Evolutionary conservation across 2,329 filamentous ascomycete genomes (phyloP).

Genomic region (Aspergillus quadricinctus): DNA sequence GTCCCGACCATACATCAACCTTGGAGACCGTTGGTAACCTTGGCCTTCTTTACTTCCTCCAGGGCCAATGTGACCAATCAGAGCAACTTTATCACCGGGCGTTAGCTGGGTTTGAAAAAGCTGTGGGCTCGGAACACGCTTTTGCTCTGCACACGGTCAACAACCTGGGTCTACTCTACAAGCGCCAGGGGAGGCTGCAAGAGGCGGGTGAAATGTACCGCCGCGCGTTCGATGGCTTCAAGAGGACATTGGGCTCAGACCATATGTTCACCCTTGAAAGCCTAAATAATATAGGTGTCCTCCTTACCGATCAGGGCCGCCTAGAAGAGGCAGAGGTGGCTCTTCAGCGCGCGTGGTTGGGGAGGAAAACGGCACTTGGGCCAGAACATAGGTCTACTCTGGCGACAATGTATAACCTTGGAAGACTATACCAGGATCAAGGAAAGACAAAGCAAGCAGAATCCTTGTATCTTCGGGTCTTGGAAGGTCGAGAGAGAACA

Average conservation of each 20-base stretch:
- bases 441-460: too few species aligned
- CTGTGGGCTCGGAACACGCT: too few species aligned
- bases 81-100: too few species aligned
- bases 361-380: background rate
- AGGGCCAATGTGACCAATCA: too few species aligned
- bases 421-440: slow-evolving; percentile 5
- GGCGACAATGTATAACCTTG: slow-evolving; percentile 8
- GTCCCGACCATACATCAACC: too few species aligned
- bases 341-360: slow-evolving; percentile 10
- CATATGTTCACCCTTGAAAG: slow-evolving; percentile 16
- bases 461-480: too few species aligned
- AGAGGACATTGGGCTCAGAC: slow-evolving; percentile 16
- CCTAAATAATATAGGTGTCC: slow-evolving; percentile 11
- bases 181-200: slow-evolving; percentile 18
- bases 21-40: too few species aligned
- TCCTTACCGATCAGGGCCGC: slow-evolving; percentile 10
- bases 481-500: too few species aligned
- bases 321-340: background rate
- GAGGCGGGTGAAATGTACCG: slow-evolving; percentile 21
- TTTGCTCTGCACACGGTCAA: slow-evolving; percentile 8
- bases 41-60: too few species aligned
- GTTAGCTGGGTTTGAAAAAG: too few species aligned
- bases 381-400: slow-evolving; percentile 9
- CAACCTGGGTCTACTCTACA: slow-evolving; percentile 15
- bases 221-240: slow-evolving; percentile 16